Conservation (phyloP, 2,329 filamentous ascomycete species). For the Myriosclerotinia curreyana region DNA sequence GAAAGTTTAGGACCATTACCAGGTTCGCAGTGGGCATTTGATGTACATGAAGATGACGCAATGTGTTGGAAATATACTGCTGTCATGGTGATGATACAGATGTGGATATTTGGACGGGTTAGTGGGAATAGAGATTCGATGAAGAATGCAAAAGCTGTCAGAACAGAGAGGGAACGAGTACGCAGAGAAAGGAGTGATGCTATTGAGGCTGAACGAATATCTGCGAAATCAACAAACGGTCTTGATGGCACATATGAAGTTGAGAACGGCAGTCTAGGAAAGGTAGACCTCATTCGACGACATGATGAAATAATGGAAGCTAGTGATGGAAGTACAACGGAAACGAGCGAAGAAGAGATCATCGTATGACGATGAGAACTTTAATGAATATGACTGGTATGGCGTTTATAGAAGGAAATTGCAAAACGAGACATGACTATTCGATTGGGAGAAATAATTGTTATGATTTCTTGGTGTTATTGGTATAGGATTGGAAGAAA, state of each 20-base stretch:
- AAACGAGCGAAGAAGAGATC: conserved; percentile 29
- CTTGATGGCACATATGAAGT: background rate
- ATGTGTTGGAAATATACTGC: conserved; percentile 43
- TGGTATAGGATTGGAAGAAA: background rate
- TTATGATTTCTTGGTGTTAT: background rate
- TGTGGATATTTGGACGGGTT: conserved; percentile 40
- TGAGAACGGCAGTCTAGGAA: conserved; percentile 1
- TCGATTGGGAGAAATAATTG: background rate
- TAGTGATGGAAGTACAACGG: conserved; percentile 23
- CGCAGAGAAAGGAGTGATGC: conserved; percentile 20
- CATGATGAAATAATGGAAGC: background rate
- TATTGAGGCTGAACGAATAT: background rate
- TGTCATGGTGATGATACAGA: conserved; percentile 42
- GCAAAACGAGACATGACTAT: conserved; percentile 1
- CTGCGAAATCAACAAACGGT: background rate
- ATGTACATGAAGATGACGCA: conserved; percentile 41
- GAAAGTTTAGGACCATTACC: conserved; percentile 37
- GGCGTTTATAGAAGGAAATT: conserved; percentile 17
- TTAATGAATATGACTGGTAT: conserved; percentile 1
- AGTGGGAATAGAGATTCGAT: conserved; percentile 32
- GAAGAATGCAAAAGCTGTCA: conserved; percentile 30
- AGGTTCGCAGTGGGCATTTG: conserved; percentile 38
- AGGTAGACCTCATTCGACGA: background rate
- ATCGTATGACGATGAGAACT: conserved; percentile 22
- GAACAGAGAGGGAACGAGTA: conserved; percentile 27